These are phyloP conservation scores for Leishmania amazonensis DNA, from an alignment of 208 protist genomes.

Conservation along the genomic window DNA sequence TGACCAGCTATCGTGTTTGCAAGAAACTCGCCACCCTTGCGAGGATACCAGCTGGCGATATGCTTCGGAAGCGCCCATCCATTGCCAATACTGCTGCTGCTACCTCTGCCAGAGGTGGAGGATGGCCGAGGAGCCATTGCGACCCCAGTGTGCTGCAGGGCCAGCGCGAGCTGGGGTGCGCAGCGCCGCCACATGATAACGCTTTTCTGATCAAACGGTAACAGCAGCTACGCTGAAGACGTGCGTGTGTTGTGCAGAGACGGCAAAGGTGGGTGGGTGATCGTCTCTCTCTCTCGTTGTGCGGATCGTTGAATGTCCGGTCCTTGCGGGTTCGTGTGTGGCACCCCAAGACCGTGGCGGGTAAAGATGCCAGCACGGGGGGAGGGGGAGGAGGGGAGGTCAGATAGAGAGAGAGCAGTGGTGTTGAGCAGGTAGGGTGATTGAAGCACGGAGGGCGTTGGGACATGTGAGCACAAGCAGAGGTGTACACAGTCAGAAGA, in stretches of 20 bases:
- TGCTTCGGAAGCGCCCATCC: conserved; percentile 15
- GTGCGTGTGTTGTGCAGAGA: neutral
- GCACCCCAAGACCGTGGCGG: neutral
- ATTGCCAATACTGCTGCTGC: neutral
- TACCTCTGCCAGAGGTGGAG: neutral
- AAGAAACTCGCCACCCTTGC: conserved; percentile 62
- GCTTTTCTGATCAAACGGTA: too few relatives aligned
- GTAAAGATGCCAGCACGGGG: too few relatives aligned
- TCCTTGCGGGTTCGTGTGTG: neutral
- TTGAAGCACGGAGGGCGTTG: neutral
- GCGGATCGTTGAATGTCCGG: neutral
- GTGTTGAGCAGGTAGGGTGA: neutral
- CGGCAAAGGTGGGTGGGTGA: neutral
- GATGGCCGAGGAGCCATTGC: neutral
- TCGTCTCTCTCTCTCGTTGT: neutral
- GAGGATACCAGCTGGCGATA: conserved; percentile 60
- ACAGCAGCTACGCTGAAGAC: neutral
- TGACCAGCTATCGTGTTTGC: conserved; percentile 74
- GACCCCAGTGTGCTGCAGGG: neutral
- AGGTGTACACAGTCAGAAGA: neutral
- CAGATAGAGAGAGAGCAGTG: conserved; percentile 21
- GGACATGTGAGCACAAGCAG: neutral
- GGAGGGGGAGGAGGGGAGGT: neutral
- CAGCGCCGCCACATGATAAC: neutral
- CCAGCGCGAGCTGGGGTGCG: neutral